Evolutionary conservation across 139 green algal species (phyloP), one percentile per base, ranked within the genome.

Genomic region (Chlorella sorokiniana): DNA sequence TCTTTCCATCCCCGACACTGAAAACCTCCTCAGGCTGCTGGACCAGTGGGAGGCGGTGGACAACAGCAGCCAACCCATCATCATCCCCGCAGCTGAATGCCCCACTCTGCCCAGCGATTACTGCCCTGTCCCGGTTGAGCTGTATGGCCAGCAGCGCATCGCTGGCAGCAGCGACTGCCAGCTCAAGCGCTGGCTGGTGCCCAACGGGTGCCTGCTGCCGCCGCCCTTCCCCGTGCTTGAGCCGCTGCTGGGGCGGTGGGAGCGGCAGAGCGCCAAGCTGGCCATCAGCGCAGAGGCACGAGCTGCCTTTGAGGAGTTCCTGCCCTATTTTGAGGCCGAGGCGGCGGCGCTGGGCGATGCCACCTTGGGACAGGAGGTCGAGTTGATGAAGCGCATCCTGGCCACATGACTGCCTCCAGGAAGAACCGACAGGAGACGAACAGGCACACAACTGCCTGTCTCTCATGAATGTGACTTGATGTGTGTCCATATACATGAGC

Each of bases 131-230:
- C 71, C 71, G 4, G 61, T 59, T 2, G 27, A 70, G 37, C 10
- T 23, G 16, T 76, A 77, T 20, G 65, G 68, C 44, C 33, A 51
- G 51, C 38, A n/a, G 0, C 65, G 2, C 7, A n/a, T 70, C 29
- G 3, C 23, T 5, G 45, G 52, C 4, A 75, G 76, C n/a, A n/a
- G n/a, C 45, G 84, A 76, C 41, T 52, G 35, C 38, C 64, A 81
- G 23, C 20, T 48, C 54, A 4, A 52, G 22, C n/a, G n/a, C 72
- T 83, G 76, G 83, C 64, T 83, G 63, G 4, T n/a, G 18, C 74
- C 74, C 16, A n/a, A 45, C n/a, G 65, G 6, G n/a, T 84, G 83
- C 74, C 37, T 87, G 18, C 76, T 87, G 69, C 83, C 83, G n/a
- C 40, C 54, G 20, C 83, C 83, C 33, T 4, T 40, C 33, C 38